These are phyloP conservation scores for Kodamaea jinghongensis DNA, from an alignment of 805 yeast species.

Conservation along the genomic window DNA sequence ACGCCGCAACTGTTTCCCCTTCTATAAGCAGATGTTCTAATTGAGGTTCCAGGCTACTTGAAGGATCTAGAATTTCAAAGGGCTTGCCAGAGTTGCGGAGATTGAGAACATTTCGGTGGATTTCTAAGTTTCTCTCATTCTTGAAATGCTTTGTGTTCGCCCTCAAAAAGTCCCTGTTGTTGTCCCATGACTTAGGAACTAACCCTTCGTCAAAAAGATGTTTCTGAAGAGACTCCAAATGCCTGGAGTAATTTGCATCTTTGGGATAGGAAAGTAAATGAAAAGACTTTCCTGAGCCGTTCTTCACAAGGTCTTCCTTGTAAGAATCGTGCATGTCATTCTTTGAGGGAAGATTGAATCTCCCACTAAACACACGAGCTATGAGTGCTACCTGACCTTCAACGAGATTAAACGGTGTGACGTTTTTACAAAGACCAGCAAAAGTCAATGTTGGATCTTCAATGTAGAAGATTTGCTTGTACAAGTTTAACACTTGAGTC, in stretches of 20 bases:
- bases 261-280: constrained; percentile 19
- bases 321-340: constrained; percentile 27
- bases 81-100: constrained; percentile 15
- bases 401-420: constrained; percentile 36
- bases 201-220: constrained; percentile 18
- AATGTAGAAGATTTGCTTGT: constrained; percentile 31
- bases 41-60: neutral
- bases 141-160: constrained; percentile 15
- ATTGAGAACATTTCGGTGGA: constrained; percentile 14
- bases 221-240: constrained; percentile 15
- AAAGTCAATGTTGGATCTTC: constrained; percentile 30
- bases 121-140: constrained; percentile 12
- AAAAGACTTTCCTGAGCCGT: constrained; percentile 21
- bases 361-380: constrained; percentile 31
- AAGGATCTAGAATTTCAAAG: constrained; percentile 13
- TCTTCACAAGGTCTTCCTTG: constrained; percentile 17
- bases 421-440: constrained; percentile 28
- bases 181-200: constrained; percentile 21
- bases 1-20: neutral
- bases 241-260: constrained; percentile 20
- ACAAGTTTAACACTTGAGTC: constrained; percentile 28
- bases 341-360: constrained; percentile 24
- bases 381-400: constrained; percentile 40
- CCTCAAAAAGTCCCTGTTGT: constrained; percentile 13
- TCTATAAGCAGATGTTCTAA: neutral